phyloP scores from a whole-genome alignment of 345 rosid genomes.

The Gynandropsis gynandra region DNA sequence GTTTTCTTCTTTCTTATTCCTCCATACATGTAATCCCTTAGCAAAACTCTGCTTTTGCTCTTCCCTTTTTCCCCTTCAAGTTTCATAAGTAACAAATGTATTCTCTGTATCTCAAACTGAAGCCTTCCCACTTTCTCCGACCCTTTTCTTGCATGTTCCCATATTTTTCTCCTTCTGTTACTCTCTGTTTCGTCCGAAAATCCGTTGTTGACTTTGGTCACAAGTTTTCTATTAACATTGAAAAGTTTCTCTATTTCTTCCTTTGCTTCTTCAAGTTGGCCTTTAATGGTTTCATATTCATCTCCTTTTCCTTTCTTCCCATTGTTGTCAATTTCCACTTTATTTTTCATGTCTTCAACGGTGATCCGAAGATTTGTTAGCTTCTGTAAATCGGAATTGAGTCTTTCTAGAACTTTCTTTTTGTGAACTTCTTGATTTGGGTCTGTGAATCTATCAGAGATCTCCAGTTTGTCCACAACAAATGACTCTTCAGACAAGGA shows the following conservation, averaged over 20 bases:
- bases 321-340: conserved; percentile 62
- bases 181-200: conserved; percentile 42
- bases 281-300: conserved; percentile 59
- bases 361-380: conserved; percentile 71
- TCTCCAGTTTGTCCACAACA: conserved; percentile 64
- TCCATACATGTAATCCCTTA: too few species aligned
- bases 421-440: conserved; percentile 46
- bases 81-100: too few species aligned
- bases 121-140: too few species aligned
- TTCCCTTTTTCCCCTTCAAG: too few species aligned
- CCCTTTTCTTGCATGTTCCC: too few species aligned
- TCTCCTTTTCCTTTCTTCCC: conserved; percentile 51
- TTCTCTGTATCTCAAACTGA: too few species aligned
- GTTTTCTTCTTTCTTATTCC: too few species aligned
- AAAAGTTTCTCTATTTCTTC: conserved; percentile 54
- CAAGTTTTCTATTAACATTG: conserved; percentile 50
- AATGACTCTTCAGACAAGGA: conserved; percentile 62
- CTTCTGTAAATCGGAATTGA: conserved; percentile 82
- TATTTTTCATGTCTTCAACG: conserved; percentile 68
- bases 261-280: conserved; percentile 74
- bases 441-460: conserved; percentile 50
- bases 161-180: too few species aligned
- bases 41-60: too few species aligned
- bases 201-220: conserved; percentile 44
- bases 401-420: conserved; percentile 79